Conservation (phyloP, 129 eudicot genomes). For the Chrysanthemum makinoi region DNA sequence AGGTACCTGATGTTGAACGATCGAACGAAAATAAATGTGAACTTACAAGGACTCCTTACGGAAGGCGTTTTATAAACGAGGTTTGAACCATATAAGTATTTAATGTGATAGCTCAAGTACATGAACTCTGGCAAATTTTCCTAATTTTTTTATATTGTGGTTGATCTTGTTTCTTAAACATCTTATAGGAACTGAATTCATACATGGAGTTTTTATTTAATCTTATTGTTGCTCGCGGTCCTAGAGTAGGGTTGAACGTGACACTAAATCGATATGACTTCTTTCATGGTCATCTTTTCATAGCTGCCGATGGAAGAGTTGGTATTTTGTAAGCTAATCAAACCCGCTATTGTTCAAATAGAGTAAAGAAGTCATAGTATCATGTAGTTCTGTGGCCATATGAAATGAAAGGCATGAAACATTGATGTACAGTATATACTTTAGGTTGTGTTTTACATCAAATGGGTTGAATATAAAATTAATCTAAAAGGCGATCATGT, state of each 20-base stretch:
- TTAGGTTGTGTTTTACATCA: constrained; percentile 9
- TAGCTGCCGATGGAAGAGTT: constrained; percentile 84
- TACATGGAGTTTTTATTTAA: constrained; percentile 70
- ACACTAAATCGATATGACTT: constrained; percentile 83
- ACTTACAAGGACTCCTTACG: constrained; percentile 90
- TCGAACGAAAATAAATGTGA: constrained; percentile 61
- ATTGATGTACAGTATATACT: neutral
- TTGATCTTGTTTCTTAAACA: constrained; percentile 22
- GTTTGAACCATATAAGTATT: constrained; percentile 34
- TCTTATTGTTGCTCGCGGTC: constrained; percentile 74
- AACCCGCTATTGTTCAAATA: constrained; percentile 9
- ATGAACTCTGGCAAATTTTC: neutral
- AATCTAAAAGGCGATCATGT: no score
- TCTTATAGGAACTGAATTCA: constrained; percentile 76
- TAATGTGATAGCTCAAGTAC: constrained; percentile 8
- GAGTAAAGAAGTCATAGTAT: neutral
- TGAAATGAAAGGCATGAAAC: neutral
- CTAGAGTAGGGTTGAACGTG: constrained; percentile 73
- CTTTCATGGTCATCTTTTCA: constrained; percentile 94
- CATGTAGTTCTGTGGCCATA: constrained; percentile 5
- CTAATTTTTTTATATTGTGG: neutral
- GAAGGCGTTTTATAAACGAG: constrained; percentile 73
- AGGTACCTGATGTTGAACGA: constrained; percentile 97
- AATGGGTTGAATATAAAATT: no score
- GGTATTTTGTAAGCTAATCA: constrained; percentile 87